Conservation (phyloP, 2,329 filamentous ascomycete species). For the Thelonectria discophora region DNA sequence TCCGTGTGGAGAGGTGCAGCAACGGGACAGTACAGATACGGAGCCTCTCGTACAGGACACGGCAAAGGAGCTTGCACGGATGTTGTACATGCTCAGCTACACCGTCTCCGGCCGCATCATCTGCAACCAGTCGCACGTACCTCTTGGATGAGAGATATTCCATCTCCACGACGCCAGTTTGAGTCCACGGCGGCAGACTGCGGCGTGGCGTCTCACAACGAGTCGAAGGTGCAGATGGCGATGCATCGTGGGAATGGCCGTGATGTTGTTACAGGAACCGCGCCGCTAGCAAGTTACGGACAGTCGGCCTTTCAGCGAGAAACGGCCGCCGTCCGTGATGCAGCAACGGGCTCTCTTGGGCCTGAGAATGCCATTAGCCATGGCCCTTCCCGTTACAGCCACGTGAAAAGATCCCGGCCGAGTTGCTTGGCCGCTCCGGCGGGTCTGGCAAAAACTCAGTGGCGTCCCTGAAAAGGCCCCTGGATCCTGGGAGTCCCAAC, state of each 20-base stretch:
- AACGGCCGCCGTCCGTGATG: background rate
- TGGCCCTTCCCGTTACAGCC: conserved; percentile 31
- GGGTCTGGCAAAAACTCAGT: conserved; percentile 15
- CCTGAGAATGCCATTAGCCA: conserved; percentile 24
- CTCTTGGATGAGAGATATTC: conserved; percentile 28
- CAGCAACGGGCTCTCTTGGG: background rate
- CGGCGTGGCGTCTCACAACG: conserved; percentile 21
- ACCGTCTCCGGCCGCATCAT: conserved; percentile 26
- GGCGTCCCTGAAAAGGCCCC: conserved; percentile 25
- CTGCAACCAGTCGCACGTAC: conserved; percentile 34
- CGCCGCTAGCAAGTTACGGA: background rate
- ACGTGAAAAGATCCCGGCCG: conserved; percentile 40
- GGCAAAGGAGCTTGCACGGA: background rate
- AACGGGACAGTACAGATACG: conserved; percentile 16
- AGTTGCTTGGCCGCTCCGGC: conserved; percentile 29
- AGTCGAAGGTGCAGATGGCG: conserved; percentile 23
- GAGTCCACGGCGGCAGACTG: conserved; percentile 27
- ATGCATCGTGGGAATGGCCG: conserved; percentile 13
- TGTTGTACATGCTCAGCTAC: background rate
- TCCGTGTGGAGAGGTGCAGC: conserved; percentile 17
- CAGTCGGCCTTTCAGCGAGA: background rate
- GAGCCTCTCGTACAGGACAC: conserved; percentile 4
- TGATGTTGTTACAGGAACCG: background rate
- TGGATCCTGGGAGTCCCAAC: conserved; percentile 26
- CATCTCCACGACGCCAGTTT: conserved; percentile 27